Evolutionary conservation across 75 land plant species (phyloP).

Genomic region (Cunninghamia lanceolata): DNA sequence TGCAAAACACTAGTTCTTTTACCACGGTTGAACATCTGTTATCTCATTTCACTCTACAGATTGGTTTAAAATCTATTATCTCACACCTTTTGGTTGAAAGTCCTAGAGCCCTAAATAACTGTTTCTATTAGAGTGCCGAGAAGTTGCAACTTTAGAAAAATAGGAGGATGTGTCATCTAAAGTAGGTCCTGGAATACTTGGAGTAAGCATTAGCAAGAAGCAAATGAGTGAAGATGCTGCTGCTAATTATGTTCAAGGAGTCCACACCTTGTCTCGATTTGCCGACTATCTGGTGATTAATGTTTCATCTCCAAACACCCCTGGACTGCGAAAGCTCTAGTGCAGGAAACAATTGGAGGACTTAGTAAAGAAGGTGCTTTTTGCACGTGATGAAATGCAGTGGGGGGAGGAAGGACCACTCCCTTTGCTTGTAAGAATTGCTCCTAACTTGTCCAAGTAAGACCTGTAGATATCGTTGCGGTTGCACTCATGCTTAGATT

Average conservation of each 20-base stretch:
- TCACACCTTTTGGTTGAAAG: no score
- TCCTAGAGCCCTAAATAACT: no score
- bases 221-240: constrained; percentile 96
- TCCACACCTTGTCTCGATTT: constrained; percentile 96
- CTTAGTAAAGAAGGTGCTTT: constrained; percentile 97
- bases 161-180: no score
- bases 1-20: no score
- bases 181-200: constrained; percentile 95
- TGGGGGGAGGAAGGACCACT: constrained; percentile 99
- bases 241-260: constrained; percentile 98
- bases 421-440: constrained; percentile 98
- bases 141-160: no score
- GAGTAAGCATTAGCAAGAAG: constrained; percentile 97
- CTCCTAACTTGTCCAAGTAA: constrained; percentile 95
- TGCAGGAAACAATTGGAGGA: constrained; percentile 96
- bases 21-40: no score
- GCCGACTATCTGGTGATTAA: constrained; percentile 92
- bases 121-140: no score
- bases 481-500: no score
- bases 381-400: constrained; percentile 99
- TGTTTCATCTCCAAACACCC: constrained; percentile 87
- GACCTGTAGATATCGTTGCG: constrained; percentile 97
- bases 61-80: no score
- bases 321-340: constrained; percentile 91
- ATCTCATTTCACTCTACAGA: no score